Percentiles rank a stretch among this genome's conserved stretches.
phyloP scores from a whole-genome alignment of 1,139 yeast genomes.

The Lodderomyces elongisporus region DNA sequence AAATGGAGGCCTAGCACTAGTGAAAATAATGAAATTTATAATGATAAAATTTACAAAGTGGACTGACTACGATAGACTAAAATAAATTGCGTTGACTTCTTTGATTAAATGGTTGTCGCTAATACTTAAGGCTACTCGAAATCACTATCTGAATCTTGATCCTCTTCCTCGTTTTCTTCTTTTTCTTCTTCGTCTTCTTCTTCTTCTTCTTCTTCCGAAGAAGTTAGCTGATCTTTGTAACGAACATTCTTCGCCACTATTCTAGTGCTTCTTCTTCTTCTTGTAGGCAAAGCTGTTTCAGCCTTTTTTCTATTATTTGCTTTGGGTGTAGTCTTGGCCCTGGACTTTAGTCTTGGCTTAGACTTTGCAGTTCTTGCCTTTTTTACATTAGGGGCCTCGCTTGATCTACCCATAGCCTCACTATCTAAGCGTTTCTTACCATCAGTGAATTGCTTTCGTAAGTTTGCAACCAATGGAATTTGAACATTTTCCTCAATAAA shows the following conservation, averaged over 20 bases:
- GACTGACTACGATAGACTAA: background rate
- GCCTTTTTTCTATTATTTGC: slow-evolving; percentile 2
- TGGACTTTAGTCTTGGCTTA: slow-evolving; percentile 5
- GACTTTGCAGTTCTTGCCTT: slow-evolving; percentile 4
- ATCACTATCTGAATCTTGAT: too few species aligned
- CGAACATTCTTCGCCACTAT: slow-evolving; percentile 30
- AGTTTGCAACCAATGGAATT: slow-evolving; percentile 20
- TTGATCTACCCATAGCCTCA: too few species aligned
- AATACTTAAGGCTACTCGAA: too few species aligned
- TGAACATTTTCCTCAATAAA: slow-evolving; percentile 46
- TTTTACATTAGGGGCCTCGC: too few species aligned
- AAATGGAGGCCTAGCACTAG: slow-evolving; percentile 38
- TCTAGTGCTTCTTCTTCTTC: slow-evolving; percentile 40
- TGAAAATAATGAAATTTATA: too few species aligned
- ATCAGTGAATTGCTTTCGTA: slow-evolving; percentile 22
- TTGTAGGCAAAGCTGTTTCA: background rate
- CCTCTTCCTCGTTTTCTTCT: too few species aligned
- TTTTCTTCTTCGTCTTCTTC: slow-evolving; percentile 8
- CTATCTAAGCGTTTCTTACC: slow-evolving; percentile 12
- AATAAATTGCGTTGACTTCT: background rate
- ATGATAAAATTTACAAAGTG: background rate
- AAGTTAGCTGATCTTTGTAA: slow-evolving; percentile 28
- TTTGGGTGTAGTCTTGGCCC: too few species aligned
- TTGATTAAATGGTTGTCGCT: too few species aligned
- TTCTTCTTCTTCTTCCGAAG: slow-evolving; percentile 15